These are phyloP conservation scores for Phytophthora boehmeriae DNA, from an alignment of 352 stramenopile genomes.

Conservation along the genomic window DNA sequence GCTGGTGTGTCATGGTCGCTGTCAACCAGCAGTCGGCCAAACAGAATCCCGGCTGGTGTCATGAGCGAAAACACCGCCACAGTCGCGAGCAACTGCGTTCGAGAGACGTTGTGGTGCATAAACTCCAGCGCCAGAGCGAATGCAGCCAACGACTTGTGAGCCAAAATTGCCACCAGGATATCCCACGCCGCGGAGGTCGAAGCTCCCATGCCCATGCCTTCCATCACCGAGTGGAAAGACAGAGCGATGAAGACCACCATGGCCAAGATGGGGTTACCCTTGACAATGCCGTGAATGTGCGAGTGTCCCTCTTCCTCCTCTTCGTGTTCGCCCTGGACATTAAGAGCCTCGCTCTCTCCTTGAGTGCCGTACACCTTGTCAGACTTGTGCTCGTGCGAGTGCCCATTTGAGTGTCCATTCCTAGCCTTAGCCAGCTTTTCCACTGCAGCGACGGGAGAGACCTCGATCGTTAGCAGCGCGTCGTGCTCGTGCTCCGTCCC, in stretches of 20 bases:
- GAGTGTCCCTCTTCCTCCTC: slow-evolving; percentile 43
- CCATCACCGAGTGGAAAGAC: slow-evolving; percentile 88
- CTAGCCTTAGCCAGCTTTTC: slow-evolving; percentile 10
- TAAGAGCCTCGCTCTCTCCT: slow-evolving; percentile 11
- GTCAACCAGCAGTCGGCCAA: slow-evolving; percentile 62
- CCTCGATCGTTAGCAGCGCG: slow-evolving; percentile 24
- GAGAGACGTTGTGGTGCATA: slow-evolving; percentile 59
- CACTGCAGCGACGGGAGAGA: slow-evolving; percentile 17
- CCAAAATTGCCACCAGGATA: slow-evolving; percentile 80
- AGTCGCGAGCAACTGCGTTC: slow-evolving; percentile 44
- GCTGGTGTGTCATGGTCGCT: slow-evolving; percentile 46
- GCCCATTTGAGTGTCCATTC: not conserved
- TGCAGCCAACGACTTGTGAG: slow-evolving; percentile 81
- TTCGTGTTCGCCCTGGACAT: slow-evolving; percentile 2
- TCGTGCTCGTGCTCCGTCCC: slow-evolving; percentile 30
- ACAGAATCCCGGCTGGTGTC: slow-evolving; percentile 70
- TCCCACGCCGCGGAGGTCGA: slow-evolving; percentile 66
- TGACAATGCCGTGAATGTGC: slow-evolving; percentile 69
- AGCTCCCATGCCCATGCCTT: slow-evolving; percentile 83
- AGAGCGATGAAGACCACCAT: slow-evolving; percentile 81
- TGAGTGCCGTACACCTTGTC: slow-evolving; percentile 31
- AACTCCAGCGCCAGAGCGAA: slow-evolving; percentile 80
- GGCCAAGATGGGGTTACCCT: slow-evolving; percentile 63
- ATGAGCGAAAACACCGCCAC: slow-evolving; percentile 75
- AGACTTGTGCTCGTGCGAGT: slow-evolving; percentile 16